Conservation (phyloP, 2,329 filamentous ascomycete genomes). For the Fusarium floridanum region DNA sequence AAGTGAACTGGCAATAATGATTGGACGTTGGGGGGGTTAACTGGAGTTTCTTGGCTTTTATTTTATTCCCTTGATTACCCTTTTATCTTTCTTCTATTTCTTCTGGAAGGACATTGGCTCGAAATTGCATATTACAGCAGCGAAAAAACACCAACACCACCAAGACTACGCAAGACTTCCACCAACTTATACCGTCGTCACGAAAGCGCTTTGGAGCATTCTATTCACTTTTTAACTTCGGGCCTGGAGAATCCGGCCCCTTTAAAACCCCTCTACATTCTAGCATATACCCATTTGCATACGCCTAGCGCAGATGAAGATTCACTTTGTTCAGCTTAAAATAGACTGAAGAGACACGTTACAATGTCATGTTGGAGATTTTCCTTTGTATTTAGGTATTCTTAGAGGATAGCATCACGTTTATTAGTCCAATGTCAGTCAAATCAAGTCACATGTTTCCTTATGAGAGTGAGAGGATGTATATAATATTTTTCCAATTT, state of each 20-base stretch:
- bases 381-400: not conserved
- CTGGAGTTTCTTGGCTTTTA: slow-evolving; percentile 40
- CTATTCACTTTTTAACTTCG: slow-evolving; percentile 28
- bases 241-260: slow-evolving; percentile 28
- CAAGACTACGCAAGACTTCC: slow-evolving; percentile 22
- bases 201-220: slow-evolving; percentile 32
- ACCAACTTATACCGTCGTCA: slow-evolving; percentile 15
- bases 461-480: not conserved
- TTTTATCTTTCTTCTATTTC: slow-evolving; percentile 2
- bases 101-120: slow-evolving; percentile 31
- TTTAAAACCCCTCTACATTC: slow-evolving; percentile 45
- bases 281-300: slow-evolving; percentile 55
- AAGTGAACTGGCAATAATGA: slow-evolving; percentile 39
- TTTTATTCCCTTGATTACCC: slow-evolving; percentile 4
- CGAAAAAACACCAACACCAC: not conserved
- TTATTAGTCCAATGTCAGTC: slow-evolving; percentile 1
- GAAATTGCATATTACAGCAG: slow-evolving; percentile 42
- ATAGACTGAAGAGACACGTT: slow-evolving; percentile 39
- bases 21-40: slow-evolving; percentile 44
- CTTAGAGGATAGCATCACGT: not conserved
- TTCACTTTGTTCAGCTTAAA: slow-evolving; percentile 38
- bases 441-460: not conserved
- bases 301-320: slow-evolving; percentile 47
- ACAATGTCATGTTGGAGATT: slow-evolving; percentile 1
- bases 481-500: slow-evolving; percentile 3